Evolutionary conservation across 352 stramenopile genomes (phyloP).

Genomic region (Salisapilia sapeloensis): DNA sequence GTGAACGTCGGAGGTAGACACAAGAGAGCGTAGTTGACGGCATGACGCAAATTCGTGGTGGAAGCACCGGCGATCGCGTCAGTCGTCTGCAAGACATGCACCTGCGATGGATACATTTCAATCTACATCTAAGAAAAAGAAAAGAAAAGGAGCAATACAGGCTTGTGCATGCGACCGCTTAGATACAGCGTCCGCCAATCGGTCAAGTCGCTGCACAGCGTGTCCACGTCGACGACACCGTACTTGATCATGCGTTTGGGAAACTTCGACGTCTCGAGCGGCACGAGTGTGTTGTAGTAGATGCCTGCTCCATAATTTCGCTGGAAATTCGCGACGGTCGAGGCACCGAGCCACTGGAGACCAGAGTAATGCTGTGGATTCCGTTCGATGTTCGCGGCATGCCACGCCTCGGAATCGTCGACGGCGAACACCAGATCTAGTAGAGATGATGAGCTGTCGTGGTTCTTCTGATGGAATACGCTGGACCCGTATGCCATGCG

Average conservation of each 20-base stretch:
- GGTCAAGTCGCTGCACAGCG: slow-evolving; percentile 53
- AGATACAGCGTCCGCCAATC: slow-evolving; percentile 79
- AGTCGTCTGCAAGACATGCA: slow-evolving; percentile 34
- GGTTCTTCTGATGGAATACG: slow-evolving; percentile 62
- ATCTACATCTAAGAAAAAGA: too few relatives aligned
- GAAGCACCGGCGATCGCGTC: slow-evolving; percentile 24
- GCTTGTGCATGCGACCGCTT: slow-evolving; percentile 77
- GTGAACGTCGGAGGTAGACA: slow-evolving; percentile 68
- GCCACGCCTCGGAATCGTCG: slow-evolving; percentile 61
- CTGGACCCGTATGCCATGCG: slow-evolving; percentile 75
- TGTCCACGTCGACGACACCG: slow-evolving; percentile 68
- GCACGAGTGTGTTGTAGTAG: slow-evolving; percentile 79
- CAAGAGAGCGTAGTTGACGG: slow-evolving; percentile 57
- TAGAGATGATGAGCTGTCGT: slow-evolving; percentile 66
- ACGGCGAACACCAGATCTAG: slow-evolving; percentile 82
- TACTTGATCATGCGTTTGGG: slow-evolving; percentile 78
- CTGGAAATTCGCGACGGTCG: slow-evolving; percentile 37
- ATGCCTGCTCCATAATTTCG: slow-evolving; percentile 62
- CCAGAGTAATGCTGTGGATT: slow-evolving; percentile 72
- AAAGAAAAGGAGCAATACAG: slow-evolving; percentile 16
- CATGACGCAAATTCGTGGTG: slow-evolving; percentile 47
- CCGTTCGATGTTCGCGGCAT: slow-evolving; percentile 56
- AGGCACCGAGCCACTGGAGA: slow-evolving; percentile 45
- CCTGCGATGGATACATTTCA: too few relatives aligned
- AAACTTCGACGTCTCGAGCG: slow-evolving; percentile 27